phyloP scores from a whole-genome alignment of 345 rosid species.

The Eucalyptus marginata region DNA sequence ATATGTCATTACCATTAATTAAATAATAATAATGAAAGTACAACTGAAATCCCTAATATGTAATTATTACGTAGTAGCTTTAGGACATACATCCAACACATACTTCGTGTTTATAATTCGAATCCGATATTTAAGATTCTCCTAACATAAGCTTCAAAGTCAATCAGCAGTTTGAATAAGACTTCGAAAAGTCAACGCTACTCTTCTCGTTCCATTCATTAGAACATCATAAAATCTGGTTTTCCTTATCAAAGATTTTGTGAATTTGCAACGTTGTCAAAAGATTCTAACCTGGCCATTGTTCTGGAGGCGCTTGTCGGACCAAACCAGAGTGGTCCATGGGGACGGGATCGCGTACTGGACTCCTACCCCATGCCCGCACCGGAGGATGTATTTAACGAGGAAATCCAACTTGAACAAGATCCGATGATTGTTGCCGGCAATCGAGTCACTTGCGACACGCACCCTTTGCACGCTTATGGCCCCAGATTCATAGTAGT shows the following conservation, averaged over 20 bases:
- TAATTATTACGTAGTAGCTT: no score
- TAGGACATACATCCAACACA: no score
- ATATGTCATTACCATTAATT: no score
- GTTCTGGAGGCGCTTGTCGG: neutral
- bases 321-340: neutral
- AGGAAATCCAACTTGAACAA: neutral
- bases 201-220: neutral
- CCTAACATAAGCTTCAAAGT: neutral
- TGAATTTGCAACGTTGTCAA: neutral
- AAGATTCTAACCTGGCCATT: neutral
- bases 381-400: neutral
- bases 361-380: fast-evolving
- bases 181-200: neutral
- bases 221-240: neutral
- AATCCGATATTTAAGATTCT: neutral
- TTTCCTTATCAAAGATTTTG: neutral
- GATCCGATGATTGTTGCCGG: neutral
- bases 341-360: neutral
- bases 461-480: fast-evolving
- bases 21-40: no score
- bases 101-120: neutral
- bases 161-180: neutral
- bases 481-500: neutral
- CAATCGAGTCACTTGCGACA: fast-evolving
- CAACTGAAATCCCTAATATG: no score